phyloP scores from a whole-genome alignment of 78 protist species.

The Dictyostelium capitatum region DNA sequence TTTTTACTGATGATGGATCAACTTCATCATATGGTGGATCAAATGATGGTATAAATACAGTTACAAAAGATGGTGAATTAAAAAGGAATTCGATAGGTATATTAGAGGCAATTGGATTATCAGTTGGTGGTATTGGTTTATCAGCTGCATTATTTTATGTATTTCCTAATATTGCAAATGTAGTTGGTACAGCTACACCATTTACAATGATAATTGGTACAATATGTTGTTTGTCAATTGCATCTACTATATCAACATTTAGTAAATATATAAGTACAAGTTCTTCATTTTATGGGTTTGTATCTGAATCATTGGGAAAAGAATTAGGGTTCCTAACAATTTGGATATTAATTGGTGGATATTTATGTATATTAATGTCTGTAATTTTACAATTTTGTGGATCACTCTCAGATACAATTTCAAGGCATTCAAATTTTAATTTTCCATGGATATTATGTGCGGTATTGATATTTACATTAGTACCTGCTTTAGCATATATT shows the following conservation, averaged over 20 bases:
- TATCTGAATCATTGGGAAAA: conserved; percentile 25
- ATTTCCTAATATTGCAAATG: conserved; percentile 22
- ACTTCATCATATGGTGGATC: no score
- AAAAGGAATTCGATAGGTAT: conserved; percentile 46
- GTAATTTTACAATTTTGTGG: neutral
- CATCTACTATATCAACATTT: conserved; percentile 51
- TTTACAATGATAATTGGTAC: neutral
- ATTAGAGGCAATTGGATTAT: conserved; percentile 32
- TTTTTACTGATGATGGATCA: no score
- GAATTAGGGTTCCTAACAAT: conserved; percentile 35
- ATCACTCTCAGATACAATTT: conserved; percentile 3
- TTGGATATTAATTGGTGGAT: conserved; percentile 37
- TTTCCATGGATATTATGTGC: conserved; percentile 37
- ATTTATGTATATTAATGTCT: neutral
- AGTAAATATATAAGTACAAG: conserved; percentile 3
- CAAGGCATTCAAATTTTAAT: neutral
- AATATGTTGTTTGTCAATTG: conserved; percentile 48
- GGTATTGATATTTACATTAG: neutral
- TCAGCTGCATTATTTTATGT: conserved; percentile 49
- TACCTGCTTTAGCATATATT: conserved; percentile 37
- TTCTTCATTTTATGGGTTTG: conserved; percentile 37
- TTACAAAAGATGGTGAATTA: neutral
- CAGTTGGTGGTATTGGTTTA: conserved; percentile 53
- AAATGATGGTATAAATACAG: no score
- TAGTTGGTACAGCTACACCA: conserved; percentile 22